A percentile compares a stretch with the other conserved stretches of the same genome.
Evolutionary conservation across 768 basidiomycete genomes (phyloP).

Genomic region (Boletus reticuloceps): DNA sequence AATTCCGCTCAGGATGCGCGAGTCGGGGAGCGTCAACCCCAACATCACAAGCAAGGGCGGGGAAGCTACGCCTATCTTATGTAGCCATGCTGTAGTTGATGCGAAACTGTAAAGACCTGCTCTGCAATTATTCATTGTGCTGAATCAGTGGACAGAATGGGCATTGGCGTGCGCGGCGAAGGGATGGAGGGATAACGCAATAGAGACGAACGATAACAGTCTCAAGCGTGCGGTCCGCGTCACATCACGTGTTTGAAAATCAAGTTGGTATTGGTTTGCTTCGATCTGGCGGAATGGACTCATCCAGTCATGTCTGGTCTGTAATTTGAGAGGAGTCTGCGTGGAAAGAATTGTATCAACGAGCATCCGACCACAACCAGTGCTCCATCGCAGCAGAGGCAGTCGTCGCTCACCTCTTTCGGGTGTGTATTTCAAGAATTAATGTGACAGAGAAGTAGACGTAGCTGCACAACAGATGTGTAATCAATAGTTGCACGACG

Average conservation of each 20-base stretch:
- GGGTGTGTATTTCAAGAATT: no score
- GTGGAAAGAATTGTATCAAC: no score
- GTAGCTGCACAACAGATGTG: no score
- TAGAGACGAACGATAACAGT: background rate
- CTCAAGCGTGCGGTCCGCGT: conserved; percentile 1
- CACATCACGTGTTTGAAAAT: conserved; percentile 24
- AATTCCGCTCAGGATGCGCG: conserved; percentile 23
- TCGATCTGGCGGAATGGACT: no score
- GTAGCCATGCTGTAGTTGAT: conserved; percentile 21
- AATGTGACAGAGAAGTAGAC: no score
- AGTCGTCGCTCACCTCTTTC: background rate
- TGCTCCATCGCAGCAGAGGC: no score
- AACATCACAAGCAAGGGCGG: conserved; percentile 23
- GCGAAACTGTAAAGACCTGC: conserved; percentile 28
- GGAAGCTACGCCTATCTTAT: conserved; percentile 21
- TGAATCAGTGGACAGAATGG: background rate
- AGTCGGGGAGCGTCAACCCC: conserved; percentile 25
- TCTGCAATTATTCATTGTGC: conserved; percentile 23
- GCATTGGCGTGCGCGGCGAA: conserved; percentile 3
- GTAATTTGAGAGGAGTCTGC: no score
- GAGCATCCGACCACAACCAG: no score
- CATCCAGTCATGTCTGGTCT: no score
- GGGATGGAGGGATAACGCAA: background rate
- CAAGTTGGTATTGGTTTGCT: background rate
- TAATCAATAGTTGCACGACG: background rate